Base-by-base conservation (phyloP, 352 stramenopile species). In the Globisporangium acanthophoron region DNA sequence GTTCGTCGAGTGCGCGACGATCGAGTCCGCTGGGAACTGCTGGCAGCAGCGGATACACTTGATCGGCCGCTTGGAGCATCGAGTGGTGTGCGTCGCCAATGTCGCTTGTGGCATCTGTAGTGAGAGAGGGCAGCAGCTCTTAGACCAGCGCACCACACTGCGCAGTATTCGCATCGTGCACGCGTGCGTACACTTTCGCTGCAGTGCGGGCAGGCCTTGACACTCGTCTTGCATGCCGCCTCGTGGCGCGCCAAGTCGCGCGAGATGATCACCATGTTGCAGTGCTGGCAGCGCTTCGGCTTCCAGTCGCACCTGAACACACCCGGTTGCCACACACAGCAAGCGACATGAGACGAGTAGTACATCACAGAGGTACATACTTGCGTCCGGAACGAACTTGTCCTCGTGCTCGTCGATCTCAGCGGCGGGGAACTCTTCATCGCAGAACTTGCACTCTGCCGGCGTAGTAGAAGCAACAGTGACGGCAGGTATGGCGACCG, bases 31-130 rank as follows among this genome's bases (percentile, higher is more conserved):
- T 15, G 83, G 77, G 51, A 90, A 90, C 39, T 87, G 69, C 52
- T 92, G 76, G 35, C 75, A 88, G 59, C 83, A 92, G 20, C 83
- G 83, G 66, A 90, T 90, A 46, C 83, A 90, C 57, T 92, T 92
- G 60, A 92, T 90, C 3, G 80, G 80, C 3, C 83, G 76, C 62
- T 90, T 90, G 9, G 77, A 67, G 29, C 83, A 92, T 33, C 80
- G 76, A 45, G 69, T 68, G 20, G 74, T 74, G 59, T 92, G 82
- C 0, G 64, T 60, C 1, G 66, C 54, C 39, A 88, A 62, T 16
- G 69, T 64, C 9, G 77, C 69, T 43, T 74, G 76, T 0, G 76
- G 56, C 73, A 89, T 84, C 81, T 92, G 27, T n/a, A 29, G 6
- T 12, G 16, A 52, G 21, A 16, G 46, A 52, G 24, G 24, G 24